These are phyloP conservation scores for Sindora glabra DNA, from an alignment of 306 rosid species.

Conservation along the genomic window DNA sequence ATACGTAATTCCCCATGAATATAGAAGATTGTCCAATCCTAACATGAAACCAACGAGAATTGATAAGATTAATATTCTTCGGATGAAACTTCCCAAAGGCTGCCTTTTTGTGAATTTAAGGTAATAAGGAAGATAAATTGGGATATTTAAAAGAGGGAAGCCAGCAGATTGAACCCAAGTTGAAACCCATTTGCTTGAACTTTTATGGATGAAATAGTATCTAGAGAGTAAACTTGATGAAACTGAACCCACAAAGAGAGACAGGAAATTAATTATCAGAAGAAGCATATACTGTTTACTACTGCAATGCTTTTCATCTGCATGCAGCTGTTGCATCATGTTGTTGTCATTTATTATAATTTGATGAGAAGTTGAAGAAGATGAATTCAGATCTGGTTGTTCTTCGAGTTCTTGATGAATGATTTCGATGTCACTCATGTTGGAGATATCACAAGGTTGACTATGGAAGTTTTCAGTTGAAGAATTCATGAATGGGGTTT, in stretches of 20 bases:
- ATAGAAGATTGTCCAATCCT: conserved; percentile 56
- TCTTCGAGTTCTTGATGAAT: neutral
- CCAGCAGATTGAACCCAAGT: conserved; percentile 67
- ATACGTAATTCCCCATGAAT: conserved; percentile 51
- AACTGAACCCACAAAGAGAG: conserved; percentile 51
- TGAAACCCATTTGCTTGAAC: conserved; percentile 58
- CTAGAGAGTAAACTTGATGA: conserved; percentile 56
- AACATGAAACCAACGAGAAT: conserved; percentile 41
- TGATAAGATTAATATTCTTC: conserved; percentile 15
- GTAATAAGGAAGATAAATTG: conserved; percentile 30
- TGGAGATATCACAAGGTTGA: neutral
- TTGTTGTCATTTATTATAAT: neutral
- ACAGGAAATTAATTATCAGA: conserved; percentile 31
- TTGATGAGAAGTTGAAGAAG: neutral
- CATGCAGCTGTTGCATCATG: neutral
- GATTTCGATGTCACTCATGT: neutral
- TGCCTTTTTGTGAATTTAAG: conserved; percentile 20
- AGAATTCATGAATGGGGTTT: neutral
- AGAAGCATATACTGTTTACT: conserved; percentile 39
- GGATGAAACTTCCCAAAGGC: conserved; percentile 44
- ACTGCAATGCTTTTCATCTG: conserved; percentile 20
- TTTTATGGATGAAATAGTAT: conserved; percentile 64
- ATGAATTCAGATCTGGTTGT: neutral
- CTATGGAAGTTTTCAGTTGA: neutral
- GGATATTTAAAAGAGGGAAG: conserved; percentile 49